Evolutionary conservation across 1,139 yeast genomes (phyloP).

Genomic region (Nakaseomyces delphensis): DNA sequence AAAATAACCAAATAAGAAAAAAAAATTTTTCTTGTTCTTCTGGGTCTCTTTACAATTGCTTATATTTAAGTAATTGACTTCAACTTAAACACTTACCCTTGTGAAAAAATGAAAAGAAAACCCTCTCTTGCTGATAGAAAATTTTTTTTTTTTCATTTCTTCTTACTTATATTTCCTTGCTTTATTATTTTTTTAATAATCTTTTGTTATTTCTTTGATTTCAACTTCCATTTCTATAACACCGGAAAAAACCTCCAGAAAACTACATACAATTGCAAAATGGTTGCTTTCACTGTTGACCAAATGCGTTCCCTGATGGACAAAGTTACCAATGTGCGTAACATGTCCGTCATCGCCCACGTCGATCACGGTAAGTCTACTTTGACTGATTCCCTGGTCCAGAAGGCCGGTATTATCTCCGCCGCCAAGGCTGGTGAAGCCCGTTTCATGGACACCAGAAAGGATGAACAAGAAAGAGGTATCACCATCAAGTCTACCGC

Average conservation of each 20-base stretch:
- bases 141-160: neutral
- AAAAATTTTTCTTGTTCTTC: neutral
- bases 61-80: neutral
- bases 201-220: neutral
- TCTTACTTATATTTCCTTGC: neutral
- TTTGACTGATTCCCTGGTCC: conserved; percentile 97
- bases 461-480: conserved; percentile 99
- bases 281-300: conserved; percentile 42
- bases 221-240: neutral
- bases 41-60: neutral
- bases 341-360: conserved; percentile 99
- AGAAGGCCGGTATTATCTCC: conserved; percentile 98
- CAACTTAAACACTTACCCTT: neutral
- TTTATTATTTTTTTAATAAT: neutral
- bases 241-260: neutral
- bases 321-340: conserved; percentile 99
- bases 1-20: neutral
- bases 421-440: conserved; percentile 99
- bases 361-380: conserved; percentile 99
- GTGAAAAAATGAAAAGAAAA: no score
- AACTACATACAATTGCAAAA: conserved; percentile 16
- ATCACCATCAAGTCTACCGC: conserved; percentile 99
- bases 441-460: conserved; percentile 99
- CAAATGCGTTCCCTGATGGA: conserved; percentile 99
- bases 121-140: neutral